A percentile compares a stretch with the other conserved stretches of the same genome.
These are phyloP conservation scores for Apiotrichum siamense DNA, from an alignment of 1,284 basidiomycete genomes.

Conservation along the genomic window DNA sequence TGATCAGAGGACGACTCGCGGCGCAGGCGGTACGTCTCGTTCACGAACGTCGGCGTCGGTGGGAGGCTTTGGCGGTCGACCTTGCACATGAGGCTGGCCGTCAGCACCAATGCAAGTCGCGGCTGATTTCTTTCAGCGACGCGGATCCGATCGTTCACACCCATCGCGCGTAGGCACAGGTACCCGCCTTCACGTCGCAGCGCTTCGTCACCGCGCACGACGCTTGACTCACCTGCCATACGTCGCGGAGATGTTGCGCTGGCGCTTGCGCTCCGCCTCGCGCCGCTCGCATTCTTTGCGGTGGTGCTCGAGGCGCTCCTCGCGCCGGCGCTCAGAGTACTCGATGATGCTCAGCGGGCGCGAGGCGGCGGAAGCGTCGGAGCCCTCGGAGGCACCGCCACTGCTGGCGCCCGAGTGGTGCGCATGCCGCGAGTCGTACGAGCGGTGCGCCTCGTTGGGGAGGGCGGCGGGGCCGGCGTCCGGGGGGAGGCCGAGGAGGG, in stretches of 20 bases:
- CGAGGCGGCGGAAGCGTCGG: too few species aligned
- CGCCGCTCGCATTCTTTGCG: neutral
- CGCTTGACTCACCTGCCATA: constrained; percentile 20
- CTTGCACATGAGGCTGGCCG: constrained; percentile 2
- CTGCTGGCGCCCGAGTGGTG: neutral
- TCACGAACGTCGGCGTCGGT: neutral
- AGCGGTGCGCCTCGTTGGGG: neutral
- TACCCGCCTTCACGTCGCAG: neutral
- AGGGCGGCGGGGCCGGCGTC: neutral
- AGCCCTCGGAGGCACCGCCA: too few species aligned
- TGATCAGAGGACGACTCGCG: neutral
- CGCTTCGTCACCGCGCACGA: neutral
- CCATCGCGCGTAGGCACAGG: neutral
- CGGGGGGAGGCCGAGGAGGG: neutral
- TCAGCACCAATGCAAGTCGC: neutral
- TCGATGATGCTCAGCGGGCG: constrained; percentile 1
- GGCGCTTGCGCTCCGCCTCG: neutral
- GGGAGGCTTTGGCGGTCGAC: neutral
- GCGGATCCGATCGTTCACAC: neutral
- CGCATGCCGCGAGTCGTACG: neutral
- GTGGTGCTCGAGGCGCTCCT: neutral
- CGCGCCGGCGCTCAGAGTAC: neutral
- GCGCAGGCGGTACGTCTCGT: neutral
- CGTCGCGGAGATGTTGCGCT: constrained; percentile 13
- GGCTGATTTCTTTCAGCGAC: neutral